phyloP scores from a whole-genome alignment of 345 rosid genomes.

The Boechera divaricarpa region DNA sequence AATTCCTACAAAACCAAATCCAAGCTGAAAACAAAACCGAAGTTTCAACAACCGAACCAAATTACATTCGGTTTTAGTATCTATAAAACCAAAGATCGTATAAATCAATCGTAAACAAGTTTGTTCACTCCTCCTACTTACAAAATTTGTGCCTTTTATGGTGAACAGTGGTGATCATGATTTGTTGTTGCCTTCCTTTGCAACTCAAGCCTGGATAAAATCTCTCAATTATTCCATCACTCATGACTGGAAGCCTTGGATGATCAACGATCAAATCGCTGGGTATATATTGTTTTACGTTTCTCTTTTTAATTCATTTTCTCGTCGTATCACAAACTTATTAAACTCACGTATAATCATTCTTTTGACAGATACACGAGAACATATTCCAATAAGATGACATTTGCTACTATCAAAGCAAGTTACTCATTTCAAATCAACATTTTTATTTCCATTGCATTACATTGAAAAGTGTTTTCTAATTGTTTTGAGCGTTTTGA shows the following conservation, averaged over 20 bases:
- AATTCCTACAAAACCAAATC: too few relatives aligned
- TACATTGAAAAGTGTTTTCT: too few relatives aligned
- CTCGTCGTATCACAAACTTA: too few relatives aligned
- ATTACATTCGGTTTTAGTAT: too few relatives aligned
- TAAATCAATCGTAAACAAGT: neutral
- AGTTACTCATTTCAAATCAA: neutral
- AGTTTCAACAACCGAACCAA: too few relatives aligned
- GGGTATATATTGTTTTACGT: conserved; percentile 9
- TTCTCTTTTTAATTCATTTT: neutral
- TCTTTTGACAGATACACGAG: conserved; percentile 56
- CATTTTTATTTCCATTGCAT: neutral
- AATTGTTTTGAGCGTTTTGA: neutral
- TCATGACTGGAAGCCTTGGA: conserved; percentile 64
- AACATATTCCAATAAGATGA: conserved; percentile 45
- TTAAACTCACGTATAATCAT: too few relatives aligned
- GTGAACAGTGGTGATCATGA: conserved; percentile 63
- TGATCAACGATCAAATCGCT: conserved; percentile 51
- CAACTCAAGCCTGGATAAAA: conserved; percentile 63
- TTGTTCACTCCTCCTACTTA: neutral
- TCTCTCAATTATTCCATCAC: conserved; percentile 53
- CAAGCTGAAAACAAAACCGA: too few relatives aligned
- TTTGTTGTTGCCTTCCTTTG: conserved; percentile 47
- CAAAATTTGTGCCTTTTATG: neutral
- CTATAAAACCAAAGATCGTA: neutral
- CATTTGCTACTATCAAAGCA: conserved; percentile 77